Percentiles rank a stretch among this genome's conserved stretches.
phyloP scores from a whole-genome alignment of 805 yeast genomes.

The Nematodospora valgi region DNA sequence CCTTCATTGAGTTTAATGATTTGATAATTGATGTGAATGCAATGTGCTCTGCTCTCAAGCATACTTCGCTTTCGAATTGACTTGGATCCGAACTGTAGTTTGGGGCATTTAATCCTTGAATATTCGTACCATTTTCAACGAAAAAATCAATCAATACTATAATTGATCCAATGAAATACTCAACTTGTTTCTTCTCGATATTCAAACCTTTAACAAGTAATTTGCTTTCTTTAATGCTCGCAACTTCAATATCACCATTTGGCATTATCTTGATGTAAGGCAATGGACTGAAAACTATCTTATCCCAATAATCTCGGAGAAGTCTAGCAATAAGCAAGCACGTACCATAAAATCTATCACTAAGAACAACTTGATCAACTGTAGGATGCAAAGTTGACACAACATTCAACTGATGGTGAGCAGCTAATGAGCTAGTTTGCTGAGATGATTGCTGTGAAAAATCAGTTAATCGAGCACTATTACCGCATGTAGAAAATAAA shows the following conservation, averaged over 20 bases:
- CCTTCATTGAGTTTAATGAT: constrained; percentile 74
- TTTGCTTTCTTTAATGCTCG: constrained; percentile 42
- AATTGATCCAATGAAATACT: constrained; percentile 68
- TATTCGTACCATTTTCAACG: constrained; percentile 57
- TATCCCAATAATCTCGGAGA: constrained; percentile 76
- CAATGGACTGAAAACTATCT: constrained; percentile 56
- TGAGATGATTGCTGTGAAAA: constrained; percentile 9
- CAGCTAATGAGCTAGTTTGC: constrained; percentile 5
- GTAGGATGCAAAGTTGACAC: constrained; percentile 28
- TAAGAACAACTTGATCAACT: constrained; percentile 75
- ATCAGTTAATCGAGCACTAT: constrained; percentile 42
- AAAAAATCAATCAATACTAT: constrained; percentile 68
- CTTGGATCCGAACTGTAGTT: constrained; percentile 48
- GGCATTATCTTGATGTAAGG: constrained; percentile 37
- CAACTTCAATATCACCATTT: constrained; percentile 35
- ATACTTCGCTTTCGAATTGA: constrained; percentile 57
- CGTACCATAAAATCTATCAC: constrained; percentile 89
- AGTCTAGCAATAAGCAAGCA: constrained; percentile 75
- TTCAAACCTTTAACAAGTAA: constrained; percentile 43
- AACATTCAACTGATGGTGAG: constrained; percentile 15
- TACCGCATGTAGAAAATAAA: constrained; percentile 52
- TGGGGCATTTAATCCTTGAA: constrained; percentile 62
- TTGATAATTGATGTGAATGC: constrained; percentile 78
- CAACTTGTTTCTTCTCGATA: constrained; percentile 51
- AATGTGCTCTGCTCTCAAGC: constrained; percentile 85